Percentiles rank a stretch among this genome's conserved stretches.
Evolutionary conservation across 2,329 filamentous ascomycete species (phyloP).

Genomic region (Hymenoscyphus salicellus): DNA sequence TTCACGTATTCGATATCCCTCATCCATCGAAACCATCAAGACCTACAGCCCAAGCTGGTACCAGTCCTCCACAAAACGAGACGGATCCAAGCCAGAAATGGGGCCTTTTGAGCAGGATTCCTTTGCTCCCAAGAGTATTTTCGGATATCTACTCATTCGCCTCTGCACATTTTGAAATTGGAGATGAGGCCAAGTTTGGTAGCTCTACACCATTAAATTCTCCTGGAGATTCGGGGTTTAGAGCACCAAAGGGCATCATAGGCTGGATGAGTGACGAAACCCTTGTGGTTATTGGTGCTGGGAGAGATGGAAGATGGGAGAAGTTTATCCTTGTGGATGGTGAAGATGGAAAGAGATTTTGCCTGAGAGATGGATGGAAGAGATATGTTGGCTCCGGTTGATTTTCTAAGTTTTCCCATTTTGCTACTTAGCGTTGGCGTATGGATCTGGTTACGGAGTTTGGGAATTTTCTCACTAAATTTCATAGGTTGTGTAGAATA

Average conservation of each 20-base stretch:
- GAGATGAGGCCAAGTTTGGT: conserved; percentile 71
- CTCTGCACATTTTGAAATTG: conserved; percentile 76
- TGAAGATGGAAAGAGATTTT: conserved; percentile 63
- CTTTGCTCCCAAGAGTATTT: conserved; percentile 80
- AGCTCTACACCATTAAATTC: conserved; percentile 45
- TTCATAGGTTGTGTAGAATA: not conserved
- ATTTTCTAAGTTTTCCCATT: conserved; percentile 9
- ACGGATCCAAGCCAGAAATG: conserved; percentile 68
- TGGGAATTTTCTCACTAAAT: not conserved
- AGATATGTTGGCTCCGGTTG: conserved; percentile 58
- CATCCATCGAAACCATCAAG: conserved; percentile 44
- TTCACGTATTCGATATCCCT: conserved; percentile 89
- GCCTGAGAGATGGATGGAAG: conserved; percentile 77
- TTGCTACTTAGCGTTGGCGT: conserved; percentile 29
- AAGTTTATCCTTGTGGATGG: conserved; percentile 72
- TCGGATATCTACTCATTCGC: conserved; percentile 87
- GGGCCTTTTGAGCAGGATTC: conserved; percentile 80
- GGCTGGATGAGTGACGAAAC: conserved; percentile 78
- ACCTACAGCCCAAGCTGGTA: conserved; percentile 29
- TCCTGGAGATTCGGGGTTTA: conserved; percentile 40
- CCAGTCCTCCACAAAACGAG: conserved; percentile 37
- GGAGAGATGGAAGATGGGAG: conserved; percentile 81
- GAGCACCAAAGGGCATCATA: conserved; percentile 76
- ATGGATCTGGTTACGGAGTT: not conserved
- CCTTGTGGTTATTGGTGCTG: conserved; percentile 74